Evolutionary conservation across 768 basidiomycete species (phyloP).

Genomic region (Chalciporus pseudorubinellus): DNA sequence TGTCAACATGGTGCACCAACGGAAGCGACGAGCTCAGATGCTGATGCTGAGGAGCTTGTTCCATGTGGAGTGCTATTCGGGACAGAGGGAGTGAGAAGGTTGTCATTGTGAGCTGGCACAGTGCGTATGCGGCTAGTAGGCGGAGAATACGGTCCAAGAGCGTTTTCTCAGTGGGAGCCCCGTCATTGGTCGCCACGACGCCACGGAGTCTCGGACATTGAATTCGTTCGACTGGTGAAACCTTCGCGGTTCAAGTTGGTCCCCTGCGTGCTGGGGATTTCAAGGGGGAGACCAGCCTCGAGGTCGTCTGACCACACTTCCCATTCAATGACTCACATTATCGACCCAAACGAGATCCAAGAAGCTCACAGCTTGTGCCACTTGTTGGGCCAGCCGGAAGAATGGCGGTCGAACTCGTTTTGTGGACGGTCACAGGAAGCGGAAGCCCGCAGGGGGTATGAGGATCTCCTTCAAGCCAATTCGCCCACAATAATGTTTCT

Average conservation of each 20-base stretch:
- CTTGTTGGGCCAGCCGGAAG: constrained; percentile 4
- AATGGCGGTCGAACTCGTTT: constrained; percentile 21
- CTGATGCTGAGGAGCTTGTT: not conserved
- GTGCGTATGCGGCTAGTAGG: not conserved
- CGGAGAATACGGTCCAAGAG: constrained; percentile 1
- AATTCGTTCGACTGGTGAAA: constrained; percentile 17
- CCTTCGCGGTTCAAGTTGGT: constrained; percentile 28
- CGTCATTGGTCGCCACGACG: constrained; percentile 7
- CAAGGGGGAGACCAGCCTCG: constrained; percentile 9
- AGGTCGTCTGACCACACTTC: constrained; percentile 7
- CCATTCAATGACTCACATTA: constrained; percentile 7
- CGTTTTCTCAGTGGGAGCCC: not conserved
- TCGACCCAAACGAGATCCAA: not conserved
- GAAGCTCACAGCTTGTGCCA: constrained; percentile 4
- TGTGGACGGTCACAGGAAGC: constrained; percentile 22
- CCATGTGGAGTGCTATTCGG: not conserved
- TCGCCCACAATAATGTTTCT: not conserved
- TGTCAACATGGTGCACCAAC: constrained; percentile 13
- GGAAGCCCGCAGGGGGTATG: constrained; percentile 26
- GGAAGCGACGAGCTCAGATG: constrained; percentile 18
- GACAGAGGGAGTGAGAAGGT: too few species aligned
- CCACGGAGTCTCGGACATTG: constrained; percentile 35
- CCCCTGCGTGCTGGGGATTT: not conserved
- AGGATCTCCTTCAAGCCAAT: not conserved
- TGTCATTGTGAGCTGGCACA: constrained; percentile 16